Percentiles rank a stretch among this genome's conserved stretches.
phyloP scores from a whole-genome alignment of 1,284 basidiomycete species.

The Fomitopsis schrenkii region DNA sequence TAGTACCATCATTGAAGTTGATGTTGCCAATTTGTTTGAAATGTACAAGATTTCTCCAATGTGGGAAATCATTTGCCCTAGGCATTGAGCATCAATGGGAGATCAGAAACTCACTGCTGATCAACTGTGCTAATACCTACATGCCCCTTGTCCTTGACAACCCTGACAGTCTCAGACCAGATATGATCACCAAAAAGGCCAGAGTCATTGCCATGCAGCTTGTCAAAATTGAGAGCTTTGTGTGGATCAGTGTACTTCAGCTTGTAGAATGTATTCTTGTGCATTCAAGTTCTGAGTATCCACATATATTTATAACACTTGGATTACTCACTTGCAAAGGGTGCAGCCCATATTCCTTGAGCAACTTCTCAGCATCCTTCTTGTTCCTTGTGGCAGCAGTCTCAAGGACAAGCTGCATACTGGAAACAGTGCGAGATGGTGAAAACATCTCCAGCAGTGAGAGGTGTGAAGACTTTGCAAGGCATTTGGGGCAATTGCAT shows the following conservation, averaged over 20 bases:
- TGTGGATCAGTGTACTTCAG: background rate
- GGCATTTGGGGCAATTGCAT: too few relatives aligned
- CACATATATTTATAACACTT: background rate
- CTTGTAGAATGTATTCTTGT: background rate
- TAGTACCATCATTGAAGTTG: too few relatives aligned
- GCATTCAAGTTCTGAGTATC: background rate
- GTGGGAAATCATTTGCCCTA: background rate
- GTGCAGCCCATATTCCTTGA: background rate
- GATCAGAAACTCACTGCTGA: background rate
- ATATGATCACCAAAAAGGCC: constrained; percentile 1
- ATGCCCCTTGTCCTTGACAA: background rate
- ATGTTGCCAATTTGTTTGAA: background rate
- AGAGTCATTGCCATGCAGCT: background rate
- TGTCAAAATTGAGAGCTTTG: background rate
- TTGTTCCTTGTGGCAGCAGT: background rate
- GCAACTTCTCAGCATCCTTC: background rate
- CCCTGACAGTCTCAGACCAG: background rate
- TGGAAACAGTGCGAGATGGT: too few relatives aligned
- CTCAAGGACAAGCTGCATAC: background rate
- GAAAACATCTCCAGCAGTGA: background rate
- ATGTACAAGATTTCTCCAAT: background rate
- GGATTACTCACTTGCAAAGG: background rate
- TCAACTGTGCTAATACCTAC: background rate
- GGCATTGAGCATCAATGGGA: background rate
- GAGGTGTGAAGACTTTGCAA: too few relatives aligned